Evolutionary conservation across 495 filamentous ascomycete species (phyloP).

Genomic region (Penicillium alfredii): DNA sequence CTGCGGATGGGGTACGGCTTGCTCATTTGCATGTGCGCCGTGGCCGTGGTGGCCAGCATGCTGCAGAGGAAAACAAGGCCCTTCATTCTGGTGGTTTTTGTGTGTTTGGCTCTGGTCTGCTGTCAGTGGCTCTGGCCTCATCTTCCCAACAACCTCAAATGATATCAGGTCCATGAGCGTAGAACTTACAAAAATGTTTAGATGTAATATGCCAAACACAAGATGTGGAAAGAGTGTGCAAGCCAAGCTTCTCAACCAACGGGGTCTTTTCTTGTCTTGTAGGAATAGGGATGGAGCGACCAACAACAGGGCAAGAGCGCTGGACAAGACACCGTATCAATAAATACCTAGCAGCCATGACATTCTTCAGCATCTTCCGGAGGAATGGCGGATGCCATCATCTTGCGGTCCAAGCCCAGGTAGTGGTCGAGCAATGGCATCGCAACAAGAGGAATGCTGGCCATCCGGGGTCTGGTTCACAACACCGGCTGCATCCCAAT

Average conservation of each 20-base stretch:
- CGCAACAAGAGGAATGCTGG: conserved; percentile 26
- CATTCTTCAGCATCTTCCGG: conserved; percentile 14
- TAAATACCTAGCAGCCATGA: conserved; percentile 9
- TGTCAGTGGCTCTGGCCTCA: too few species aligned
- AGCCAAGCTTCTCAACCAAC: conserved; percentile 16
- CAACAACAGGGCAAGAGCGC: background rate
- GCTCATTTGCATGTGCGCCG: conserved; percentile 44
- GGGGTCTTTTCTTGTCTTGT: conserved; percentile 6
- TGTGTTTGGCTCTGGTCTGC: too few species aligned
- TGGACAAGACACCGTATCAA: conserved; percentile 12
- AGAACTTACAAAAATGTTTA: conserved; percentile 10
- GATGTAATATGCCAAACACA: too few species aligned
- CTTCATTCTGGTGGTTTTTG: conserved; percentile 32
- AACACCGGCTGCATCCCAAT: background rate
- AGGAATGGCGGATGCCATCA: conserved; percentile 22
- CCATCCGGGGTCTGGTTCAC: background rate
- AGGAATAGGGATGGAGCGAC: conserved; percentile 8
- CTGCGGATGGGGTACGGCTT: conserved; percentile 43
- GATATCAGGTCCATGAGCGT: background rate
- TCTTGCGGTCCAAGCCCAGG: conserved; percentile 4
- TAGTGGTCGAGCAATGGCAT: background rate
- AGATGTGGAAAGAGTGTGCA: conserved; percentile 4
- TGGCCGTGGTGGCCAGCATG: conserved; percentile 34
- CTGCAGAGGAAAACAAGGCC: conserved; percentile 23
- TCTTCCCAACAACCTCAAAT: too few species aligned